Evolutionary conservation across 2,329 filamentous ascomycete species (phyloP).

Genomic region (Colletotrichum australisinense): DNA sequence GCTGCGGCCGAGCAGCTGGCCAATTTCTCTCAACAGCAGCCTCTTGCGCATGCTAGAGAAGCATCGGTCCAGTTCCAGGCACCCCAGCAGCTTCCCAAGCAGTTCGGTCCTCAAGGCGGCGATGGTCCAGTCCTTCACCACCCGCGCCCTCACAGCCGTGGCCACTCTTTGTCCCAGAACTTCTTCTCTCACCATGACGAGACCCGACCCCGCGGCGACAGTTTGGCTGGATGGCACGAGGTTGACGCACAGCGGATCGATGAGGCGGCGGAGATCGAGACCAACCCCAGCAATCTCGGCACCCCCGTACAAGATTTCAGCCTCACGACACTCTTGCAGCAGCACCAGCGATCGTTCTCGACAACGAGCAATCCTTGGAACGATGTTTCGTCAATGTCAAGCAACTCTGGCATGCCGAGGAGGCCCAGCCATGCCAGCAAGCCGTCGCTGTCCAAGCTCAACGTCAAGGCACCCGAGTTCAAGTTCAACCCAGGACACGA

Average conservation of each 20-base stretch:
- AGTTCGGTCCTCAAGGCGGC: conserved; percentile 64
- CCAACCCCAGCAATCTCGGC: conserved; percentile 78
- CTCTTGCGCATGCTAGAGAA: conserved; percentile 52
- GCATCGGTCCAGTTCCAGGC: conserved; percentile 61
- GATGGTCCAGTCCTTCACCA: conserved; percentile 74
- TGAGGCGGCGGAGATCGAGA: conserved; percentile 75
- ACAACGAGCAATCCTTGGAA: conserved; percentile 73
- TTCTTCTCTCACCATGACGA: conserved; percentile 70
- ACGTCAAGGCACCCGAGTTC: conserved; percentile 91
- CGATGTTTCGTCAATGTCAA: conserved; percentile 56
- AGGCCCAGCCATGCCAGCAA: conserved; percentile 74
- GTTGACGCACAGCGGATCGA: conserved; percentile 54
- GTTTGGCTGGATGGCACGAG: conserved; percentile 53
- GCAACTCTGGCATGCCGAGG: conserved; percentile 46
- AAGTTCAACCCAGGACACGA: conserved; percentile 73
- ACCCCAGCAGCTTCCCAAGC: conserved; percentile 62
- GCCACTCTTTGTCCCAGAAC: conserved; percentile 76
- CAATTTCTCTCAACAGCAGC: conserved; percentile 25
- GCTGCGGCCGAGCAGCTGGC: conserved; percentile 34
- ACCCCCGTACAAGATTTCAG: conserved; percentile 68
- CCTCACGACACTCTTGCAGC: conserved; percentile 53
- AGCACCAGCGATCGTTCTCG: conserved; percentile 67
- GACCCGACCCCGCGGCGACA: conserved; percentile 44
- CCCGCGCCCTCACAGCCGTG: conserved; percentile 78
- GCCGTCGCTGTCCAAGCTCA: conserved; percentile 81